Evolutionary conservation across 108 stramenopile species (phyloP).

Genomic region (Cyclotella baltica): DNA sequence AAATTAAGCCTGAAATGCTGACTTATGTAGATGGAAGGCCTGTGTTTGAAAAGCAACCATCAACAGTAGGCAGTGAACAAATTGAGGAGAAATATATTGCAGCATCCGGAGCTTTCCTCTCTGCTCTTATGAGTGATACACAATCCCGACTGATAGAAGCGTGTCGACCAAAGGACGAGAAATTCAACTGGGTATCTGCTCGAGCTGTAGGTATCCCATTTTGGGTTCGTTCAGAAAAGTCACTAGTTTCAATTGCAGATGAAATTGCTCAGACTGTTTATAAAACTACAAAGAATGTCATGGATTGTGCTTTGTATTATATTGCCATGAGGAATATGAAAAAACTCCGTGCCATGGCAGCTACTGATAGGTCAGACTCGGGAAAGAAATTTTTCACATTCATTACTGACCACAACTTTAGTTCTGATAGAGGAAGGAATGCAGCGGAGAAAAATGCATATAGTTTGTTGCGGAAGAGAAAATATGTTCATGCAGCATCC

Average conservation of each 20-base stretch:
- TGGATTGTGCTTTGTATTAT: slow-evolving; percentile 83
- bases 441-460: slow-evolving; percentile 91
- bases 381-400: slow-evolving; percentile 86
- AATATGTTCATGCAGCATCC: slow-evolving; percentile 74
- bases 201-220: slow-evolving; percentile 71
- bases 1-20: slow-evolving; percentile 8
- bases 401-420: slow-evolving; percentile 71
- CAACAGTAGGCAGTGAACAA: slow-evolving; percentile 28
- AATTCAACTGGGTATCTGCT: slow-evolving; percentile 74
- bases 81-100: slow-evolving; percentile 28
- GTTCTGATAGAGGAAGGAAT: slow-evolving; percentile 69
- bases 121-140: slow-evolving; percentile 74
- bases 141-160: slow-evolving; percentile 66
- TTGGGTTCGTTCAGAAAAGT: slow-evolving; percentile 84
- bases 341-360: slow-evolving; percentile 74
- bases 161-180: slow-evolving; percentile 55
- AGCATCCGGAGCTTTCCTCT: slow-evolving; percentile 72
- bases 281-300: slow-evolving; percentile 68
- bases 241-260: slow-evolving; percentile 68
- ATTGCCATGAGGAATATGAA: slow-evolving; percentile 73
- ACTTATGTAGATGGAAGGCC: slow-evolving; percentile 44
- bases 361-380: slow-evolving; percentile 71
- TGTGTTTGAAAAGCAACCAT: slow-evolving; percentile 24
- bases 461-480: slow-evolving; percentile 79
- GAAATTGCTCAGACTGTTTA: slow-evolving; percentile 83